Evolutionary conservation across 2,329 filamentous ascomycete species (phyloP), one percentile per base, ranked within the genome.

Genomic region (Alternaria atra): DNA sequence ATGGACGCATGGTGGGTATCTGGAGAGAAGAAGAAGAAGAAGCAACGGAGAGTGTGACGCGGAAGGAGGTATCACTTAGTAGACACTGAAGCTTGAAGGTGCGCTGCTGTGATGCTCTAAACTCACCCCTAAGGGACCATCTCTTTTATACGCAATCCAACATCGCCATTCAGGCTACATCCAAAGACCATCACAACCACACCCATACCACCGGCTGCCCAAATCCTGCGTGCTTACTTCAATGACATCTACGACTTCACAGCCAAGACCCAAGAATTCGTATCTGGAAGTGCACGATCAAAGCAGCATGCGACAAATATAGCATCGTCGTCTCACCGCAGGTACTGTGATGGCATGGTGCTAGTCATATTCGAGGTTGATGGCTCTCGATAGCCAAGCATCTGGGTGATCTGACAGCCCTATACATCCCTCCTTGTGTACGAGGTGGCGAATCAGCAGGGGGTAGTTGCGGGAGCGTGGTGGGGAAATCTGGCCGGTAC

Each of bases 1-100:
- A 67, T 34, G 39, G 43, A 58, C 63, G 70, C 71, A 73, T 73
- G 23, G n/a, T 66, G 51, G 3, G 15, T 35, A 15, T 25, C n/a
- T 25, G 7, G 12, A 40, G 23, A 10, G 25, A 29, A 12, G 23
- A 29, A 10, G 23, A 29, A 10, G n/a, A 9, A 44, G 29, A 15
- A 23, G 13, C 12, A 40, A 25, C 10, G 20, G 17, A 6, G 8
- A 40, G 12, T 34, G 35, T 8, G 37, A 6, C 42, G 35, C 3
- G n/a, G 27, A 32, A 15, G 25, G 13, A 39, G 13, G 15, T 37
- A 17, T 8, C 32, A 7, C 9, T 48, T 47, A 0, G n/a, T 30
- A 32, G 35, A n/a, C 5, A 29, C 7, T 34, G 34, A 27, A 32
- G 12, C 10, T 43, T 32, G n/a, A 37, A 35, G 44, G 40, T 42